Percentiles rank a stretch among this genome's conserved stretches.
Evolutionary conservation across 352 stramenopile genomes (phyloP).

Genomic region (Phytophthora nicotianae): DNA sequence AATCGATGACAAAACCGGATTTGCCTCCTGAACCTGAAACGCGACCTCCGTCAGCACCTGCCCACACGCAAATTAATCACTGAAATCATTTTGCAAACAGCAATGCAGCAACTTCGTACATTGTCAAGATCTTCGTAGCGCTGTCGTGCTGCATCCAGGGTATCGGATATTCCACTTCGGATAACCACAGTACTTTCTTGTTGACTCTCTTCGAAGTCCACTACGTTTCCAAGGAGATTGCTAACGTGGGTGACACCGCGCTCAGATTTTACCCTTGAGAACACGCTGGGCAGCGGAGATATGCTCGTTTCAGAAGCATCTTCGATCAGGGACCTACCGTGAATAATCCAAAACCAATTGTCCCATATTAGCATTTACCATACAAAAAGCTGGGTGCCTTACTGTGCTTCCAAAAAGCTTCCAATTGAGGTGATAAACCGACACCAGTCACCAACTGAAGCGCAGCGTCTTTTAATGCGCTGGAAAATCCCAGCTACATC

Average conservation of each 20-base stretch:
- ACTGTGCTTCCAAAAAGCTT: conserved; percentile 70
- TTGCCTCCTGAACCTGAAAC: conserved; percentile 80
- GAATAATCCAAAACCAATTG: background rate
- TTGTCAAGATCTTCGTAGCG: conserved; percentile 88
- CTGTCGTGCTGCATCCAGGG: conserved; percentile 65
- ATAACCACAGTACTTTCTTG: conserved; percentile 69
- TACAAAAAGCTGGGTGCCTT: conserved; percentile 20
- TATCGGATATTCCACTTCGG: conserved; percentile 70
- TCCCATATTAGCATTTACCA: background rate
- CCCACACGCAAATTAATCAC: conserved; percentile 4
- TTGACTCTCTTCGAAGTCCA: conserved; percentile 83
- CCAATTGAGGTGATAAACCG: conserved; percentile 60
- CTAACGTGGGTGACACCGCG: conserved; percentile 57
- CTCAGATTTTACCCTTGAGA: conserved; percentile 42
- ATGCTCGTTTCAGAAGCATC: conserved; percentile 16
- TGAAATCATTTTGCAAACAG: background rate
- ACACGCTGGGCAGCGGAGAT: conserved; percentile 37
- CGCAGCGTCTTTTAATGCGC: conserved; percentile 66
- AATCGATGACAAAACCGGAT: conserved; percentile 72
- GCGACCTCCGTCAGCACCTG: conserved; percentile 86
- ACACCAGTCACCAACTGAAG: conserved; percentile 71
- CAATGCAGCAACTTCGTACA: conserved; percentile 36
- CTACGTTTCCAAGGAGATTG: conserved; percentile 84
- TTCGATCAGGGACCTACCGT: conserved; percentile 36
- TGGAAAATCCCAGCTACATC: conserved; percentile 70